Evolutionary conservation across 257 asterid species (phyloP), one percentile per base, ranked within the genome.

Genomic region (Rhazya stricta): DNA sequence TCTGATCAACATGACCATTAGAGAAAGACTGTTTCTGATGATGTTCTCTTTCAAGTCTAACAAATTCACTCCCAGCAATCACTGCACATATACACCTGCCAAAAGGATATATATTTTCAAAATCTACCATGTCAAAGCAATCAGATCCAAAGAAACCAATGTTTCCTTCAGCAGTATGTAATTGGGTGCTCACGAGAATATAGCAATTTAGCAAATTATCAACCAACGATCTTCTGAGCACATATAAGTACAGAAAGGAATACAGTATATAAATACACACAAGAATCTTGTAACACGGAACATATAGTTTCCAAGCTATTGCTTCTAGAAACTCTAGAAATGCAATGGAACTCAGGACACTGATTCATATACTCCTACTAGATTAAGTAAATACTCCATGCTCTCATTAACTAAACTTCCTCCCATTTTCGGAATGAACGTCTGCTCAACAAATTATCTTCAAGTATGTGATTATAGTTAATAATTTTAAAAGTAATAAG

Each of bases 51-150:
- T 94, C 97, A 67, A 94, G 90, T 75, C 96, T 85, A 71, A 92
- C 90, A 37, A 85, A 89, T 85, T 91, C 99, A 80, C 97, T 95
- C 69, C 96, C 97, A 25, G 89, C 96, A 58, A 92, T 86, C 83
- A 92, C 98, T 36, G 96, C 92, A 77, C 91, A 87, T 76, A 95
- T 91, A 81, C 99, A 95, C 84, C 99, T 94, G 89, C 79, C 78
- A 54, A 81, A 79, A 50, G 71, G 78, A 54, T 73, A 18, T 39
- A 39, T 62, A n/a, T 18, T 30, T 12, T 57, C 45, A 45, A 71
- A 60, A 29, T 42, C 57, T 29, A n/a, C 39, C 18, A 29, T 57
- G 16, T 32, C 46, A 68, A 41, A 61, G 48, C 60, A 72, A 58
- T 46, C 63, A 39, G 30, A n/a, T n/a, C n/a, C n/a, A 50, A 39